Base-by-base conservation (phyloP, 2,329 filamentous ascomycete genomes). In the Fusarium pseudonygamai region DNA sequence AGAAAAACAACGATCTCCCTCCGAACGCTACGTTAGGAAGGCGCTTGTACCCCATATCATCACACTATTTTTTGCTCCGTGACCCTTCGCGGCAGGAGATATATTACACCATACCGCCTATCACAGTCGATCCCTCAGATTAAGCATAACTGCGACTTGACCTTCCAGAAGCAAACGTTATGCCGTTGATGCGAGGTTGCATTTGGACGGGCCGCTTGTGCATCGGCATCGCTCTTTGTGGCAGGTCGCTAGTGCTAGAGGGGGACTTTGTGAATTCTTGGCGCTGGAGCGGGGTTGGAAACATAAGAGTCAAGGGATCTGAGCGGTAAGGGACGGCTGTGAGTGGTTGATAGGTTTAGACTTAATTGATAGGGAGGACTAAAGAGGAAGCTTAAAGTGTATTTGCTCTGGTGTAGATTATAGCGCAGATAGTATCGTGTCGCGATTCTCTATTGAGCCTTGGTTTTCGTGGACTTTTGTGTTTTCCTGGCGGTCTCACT, bases 231-330 rank as follows among this genome's bases (percentile, higher is more conserved):
- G 11, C 71, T 73, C 37, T 30, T 74, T 73, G 34, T 22, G 71
- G 71, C 57, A 73, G 71, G 71, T 73, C 61, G 49, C 56, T 46
- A 56, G 22, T n/a, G 14, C 5, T 32, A 15, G 16, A 52, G 26
- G 34, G 71, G 71, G 46, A 73, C 71, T 73, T 73, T 73, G 61
- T 73, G 40, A 50, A 45, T 42, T 39, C 71, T 73, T 73, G 71
- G 71, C 71, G 37, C 26, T 39, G 11, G 32, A 36, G 71, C 71
- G 71, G 71, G 71, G 71, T 59, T 53, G 42, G n/a, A 24, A 46
- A 37, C 49, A 30, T 16, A 15, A n/a, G 32, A 34, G 12, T 8
- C 3, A 8, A 14, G 20, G n/a, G n/a, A 36, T 40, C 37, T n/a
- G 24, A 36, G 49, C 30, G 28, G 39, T 22, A 52, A 40, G n/a